phyloP scores from a whole-genome alignment of 1,284 basidiomycete genomes.

The Pisolithus thermaeus region DNA sequence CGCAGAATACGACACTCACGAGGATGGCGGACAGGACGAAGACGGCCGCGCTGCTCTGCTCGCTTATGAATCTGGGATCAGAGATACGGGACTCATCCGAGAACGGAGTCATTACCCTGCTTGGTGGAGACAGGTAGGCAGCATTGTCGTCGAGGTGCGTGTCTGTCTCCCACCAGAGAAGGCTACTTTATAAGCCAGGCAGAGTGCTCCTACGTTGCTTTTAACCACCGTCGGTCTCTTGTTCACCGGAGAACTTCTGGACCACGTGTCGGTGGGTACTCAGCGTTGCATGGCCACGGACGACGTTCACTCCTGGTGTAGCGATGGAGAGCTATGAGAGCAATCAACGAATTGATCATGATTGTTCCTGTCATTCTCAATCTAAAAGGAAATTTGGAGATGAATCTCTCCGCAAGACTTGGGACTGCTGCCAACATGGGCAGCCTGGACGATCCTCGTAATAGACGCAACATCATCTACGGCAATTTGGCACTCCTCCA shows the following conservation, averaged over 20 bases:
- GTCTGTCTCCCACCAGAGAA: background rate
- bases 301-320: conserved; percentile 27
- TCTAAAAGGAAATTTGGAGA: conserved; percentile 94
- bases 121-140: conserved; percentile 48
- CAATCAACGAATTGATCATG: conserved; percentile 94
- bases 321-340: conserved; percentile 86
- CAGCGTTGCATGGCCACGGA: conserved; percentile 4
- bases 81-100: conserved; percentile 20
- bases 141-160: conserved; percentile 62
- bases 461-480: conserved; percentile 63
- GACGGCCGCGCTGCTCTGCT: conserved; percentile 32
- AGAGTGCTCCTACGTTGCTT: conserved; percentile 71
- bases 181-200: conserved; percentile 8
- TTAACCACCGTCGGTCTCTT: conserved; percentile 70
- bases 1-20: conserved; percentile 9
- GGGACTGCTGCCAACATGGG: conserved; percentile 82
- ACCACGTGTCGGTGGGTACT: conserved; percentile 71
- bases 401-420: conserved; percentile 82
- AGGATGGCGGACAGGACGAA: conserved; percentile 25
- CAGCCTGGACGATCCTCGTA: conserved; percentile 72
- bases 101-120: conserved; percentile 1
- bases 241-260: conserved; percentile 85
- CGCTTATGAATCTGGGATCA: conserved; percentile 20
- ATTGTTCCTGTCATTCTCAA: conserved; percentile 94
- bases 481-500: conserved; percentile 89